These are phyloP conservation scores for Pythium myriotylum DNA, from an alignment of 352 stramenopile species.

Conservation along the genomic window DNA sequence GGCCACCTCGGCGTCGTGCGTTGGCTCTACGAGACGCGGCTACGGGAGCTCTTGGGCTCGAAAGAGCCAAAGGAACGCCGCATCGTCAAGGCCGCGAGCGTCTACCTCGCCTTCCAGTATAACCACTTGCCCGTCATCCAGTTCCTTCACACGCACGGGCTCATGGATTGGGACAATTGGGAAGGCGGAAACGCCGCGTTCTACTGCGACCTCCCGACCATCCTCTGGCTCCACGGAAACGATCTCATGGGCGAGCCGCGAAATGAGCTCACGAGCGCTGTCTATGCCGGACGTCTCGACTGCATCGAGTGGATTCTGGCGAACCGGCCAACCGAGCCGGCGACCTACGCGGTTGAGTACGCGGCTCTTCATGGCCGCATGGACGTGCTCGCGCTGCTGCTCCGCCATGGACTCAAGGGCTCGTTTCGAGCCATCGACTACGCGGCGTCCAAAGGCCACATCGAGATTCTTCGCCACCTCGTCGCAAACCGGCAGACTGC, in stretches of 20 bases:
- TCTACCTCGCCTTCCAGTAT: constrained; percentile 13
- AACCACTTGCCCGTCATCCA: constrained; percentile 8
- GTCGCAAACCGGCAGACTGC: constrained; percentile 5
- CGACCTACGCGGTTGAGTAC: constrained; percentile 11
- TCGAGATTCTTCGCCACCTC: constrained; percentile 32
- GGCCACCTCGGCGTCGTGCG: constrained; percentile 16
- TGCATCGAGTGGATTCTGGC: constrained; percentile 25
- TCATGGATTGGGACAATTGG: constrained; percentile 23
- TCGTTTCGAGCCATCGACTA: constrained; percentile 28
- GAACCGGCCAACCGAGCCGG: constrained; percentile 4
- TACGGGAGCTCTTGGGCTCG: neutral
- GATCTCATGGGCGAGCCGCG: constrained; percentile 10
- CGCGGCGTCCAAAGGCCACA: constrained; percentile 32
- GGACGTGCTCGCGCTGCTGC: constrained; percentile 19
- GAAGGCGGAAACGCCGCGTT: constrained; percentile 19
- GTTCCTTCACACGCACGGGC: constrained; percentile 9
- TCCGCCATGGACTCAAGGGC: neutral
- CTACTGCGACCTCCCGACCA: constrained; percentile 11
- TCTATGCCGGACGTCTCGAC: constrained; percentile 19
- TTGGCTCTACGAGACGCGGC: constrained; percentile 30
- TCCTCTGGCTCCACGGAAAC: constrained; percentile 12
- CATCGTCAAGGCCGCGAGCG: constrained; percentile 3
- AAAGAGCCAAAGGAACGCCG: neutral
- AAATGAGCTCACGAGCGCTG: constrained; percentile 21
- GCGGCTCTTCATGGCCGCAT: constrained; percentile 6